Conservation (phyloP, 2,329 filamentous ascomycete genomes). For the Pestalotiopsis sp. region DNA sequence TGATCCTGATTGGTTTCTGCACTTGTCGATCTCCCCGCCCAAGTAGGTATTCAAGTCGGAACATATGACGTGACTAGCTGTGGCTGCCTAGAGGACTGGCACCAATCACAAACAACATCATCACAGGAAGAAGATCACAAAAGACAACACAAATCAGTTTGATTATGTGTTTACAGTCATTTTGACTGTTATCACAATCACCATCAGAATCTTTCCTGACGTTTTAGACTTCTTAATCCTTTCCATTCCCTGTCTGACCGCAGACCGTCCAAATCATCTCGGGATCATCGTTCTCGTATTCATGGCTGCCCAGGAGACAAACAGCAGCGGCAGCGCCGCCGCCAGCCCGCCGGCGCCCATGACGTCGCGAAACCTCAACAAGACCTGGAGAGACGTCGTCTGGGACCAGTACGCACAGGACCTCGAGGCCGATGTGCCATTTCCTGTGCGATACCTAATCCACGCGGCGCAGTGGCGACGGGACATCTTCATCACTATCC, state of each 20-base stretch:
- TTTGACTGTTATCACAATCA: not conserved
- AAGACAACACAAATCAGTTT: too few relatives aligned
- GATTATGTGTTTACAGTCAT: too few relatives aligned
- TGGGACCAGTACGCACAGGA: not conserved
- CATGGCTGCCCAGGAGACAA: not conserved
- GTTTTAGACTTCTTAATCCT: too few relatives aligned
- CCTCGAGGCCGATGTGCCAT: not conserved
- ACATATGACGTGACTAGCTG: not conserved
- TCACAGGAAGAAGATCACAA: not conserved
- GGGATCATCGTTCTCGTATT: not conserved
- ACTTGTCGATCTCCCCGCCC: not conserved
- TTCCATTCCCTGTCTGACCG: too few relatives aligned
- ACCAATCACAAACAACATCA: not conserved
- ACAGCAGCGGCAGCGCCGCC: not conserved
- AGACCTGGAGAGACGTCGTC: slow-evolving; percentile 2
- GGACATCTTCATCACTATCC: not conserved
- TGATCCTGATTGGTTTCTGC: not conserved
- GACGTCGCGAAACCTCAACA: slow-evolving; percentile 2
- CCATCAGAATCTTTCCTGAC: not conserved
- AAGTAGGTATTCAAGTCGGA: not conserved
- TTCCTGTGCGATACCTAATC: slow-evolving; percentile 1
- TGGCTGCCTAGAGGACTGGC: not conserved
- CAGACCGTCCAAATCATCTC: not conserved
- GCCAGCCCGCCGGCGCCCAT: not conserved
- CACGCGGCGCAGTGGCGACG: not conserved